A percentile compares a stretch with the other conserved stretches of the same genome.
Conservation (phyloP, 192 early-diverging fungal genomes). For the Gigaspora rosea region DNA sequence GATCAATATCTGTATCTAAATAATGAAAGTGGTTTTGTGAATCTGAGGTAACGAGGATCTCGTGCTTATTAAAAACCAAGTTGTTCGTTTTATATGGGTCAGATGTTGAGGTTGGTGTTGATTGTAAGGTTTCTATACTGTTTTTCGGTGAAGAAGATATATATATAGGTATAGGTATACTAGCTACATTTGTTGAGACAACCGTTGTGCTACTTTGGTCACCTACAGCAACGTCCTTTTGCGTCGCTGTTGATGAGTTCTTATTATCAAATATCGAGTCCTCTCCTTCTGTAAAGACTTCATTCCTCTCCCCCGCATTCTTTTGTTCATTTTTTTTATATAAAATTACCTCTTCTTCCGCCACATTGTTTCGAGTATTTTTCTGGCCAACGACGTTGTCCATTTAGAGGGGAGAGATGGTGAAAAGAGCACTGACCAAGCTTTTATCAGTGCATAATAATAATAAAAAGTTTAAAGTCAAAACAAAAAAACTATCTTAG, state of each 20-base stretch:
- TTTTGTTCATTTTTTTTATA: not conserved
- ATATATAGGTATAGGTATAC: not conserved
- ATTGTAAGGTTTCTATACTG: not conserved
- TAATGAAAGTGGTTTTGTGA: too few species aligned
- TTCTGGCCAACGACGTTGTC: conserved; percentile 22
- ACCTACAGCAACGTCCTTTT: conserved; percentile 18
- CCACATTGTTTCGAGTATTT: conserved; percentile 1
- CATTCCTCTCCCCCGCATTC: not conserved
- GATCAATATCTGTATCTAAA: too few species aligned
- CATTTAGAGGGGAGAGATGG: conserved; percentile 18
- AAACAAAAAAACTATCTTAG: not conserved
- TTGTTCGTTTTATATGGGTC: not conserved
- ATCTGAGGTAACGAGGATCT: too few species aligned
- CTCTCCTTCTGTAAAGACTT: not conserved
- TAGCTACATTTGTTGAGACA: not conserved
- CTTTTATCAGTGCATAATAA: conserved; percentile 5
- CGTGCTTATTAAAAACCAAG: too few species aligned
- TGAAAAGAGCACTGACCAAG: not conserved
- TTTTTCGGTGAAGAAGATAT: not conserved
- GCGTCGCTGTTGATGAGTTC: not conserved
- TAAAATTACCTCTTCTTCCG: conserved; percentile 12
- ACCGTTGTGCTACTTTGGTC: conserved; percentile 1
- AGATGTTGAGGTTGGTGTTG: not conserved
- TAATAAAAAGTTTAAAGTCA: not conserved
- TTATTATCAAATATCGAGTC: not conserved